Evolutionary conservation across 192 early-diverging fungal genomes (phyloP).

Genomic region (Umbelopsis ramanniana): DNA sequence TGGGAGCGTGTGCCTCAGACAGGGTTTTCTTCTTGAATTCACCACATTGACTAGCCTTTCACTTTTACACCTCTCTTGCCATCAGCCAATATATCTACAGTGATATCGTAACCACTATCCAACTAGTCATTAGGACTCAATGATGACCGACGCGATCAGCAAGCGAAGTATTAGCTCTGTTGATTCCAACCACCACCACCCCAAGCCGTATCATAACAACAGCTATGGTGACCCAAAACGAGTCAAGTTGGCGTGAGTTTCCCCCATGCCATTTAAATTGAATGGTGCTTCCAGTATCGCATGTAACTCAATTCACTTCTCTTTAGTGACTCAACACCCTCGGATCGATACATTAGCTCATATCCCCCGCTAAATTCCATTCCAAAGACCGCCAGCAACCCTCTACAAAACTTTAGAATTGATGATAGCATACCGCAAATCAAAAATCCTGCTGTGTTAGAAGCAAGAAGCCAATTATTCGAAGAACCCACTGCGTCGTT

Average conservation of each 20-base stretch:
- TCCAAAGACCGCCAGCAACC: constrained; percentile 11
- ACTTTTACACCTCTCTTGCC: background rate
- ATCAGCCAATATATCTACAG: background rate
- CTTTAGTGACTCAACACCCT: background rate
- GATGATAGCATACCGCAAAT: constrained; percentile 18
- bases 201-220: background rate
- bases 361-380: constrained; percentile 9
- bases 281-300: background rate
- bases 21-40: background rate
- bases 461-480: background rate
- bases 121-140: background rate
- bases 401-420: constrained; percentile 11
- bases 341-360: background rate
- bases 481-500: background rate
- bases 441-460: background rate
- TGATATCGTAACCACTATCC: background rate
- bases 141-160: constrained; percentile 22
- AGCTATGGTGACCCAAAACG: constrained; percentile 13
- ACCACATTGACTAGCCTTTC: background rate
- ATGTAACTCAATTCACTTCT: background rate
- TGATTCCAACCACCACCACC: background rate
- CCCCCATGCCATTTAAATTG: background rate
- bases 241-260: constrained; percentile 1
- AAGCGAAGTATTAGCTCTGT: constrained; percentile 11
- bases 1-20: background rate